Evolutionary conservation across 768 basidiomycete genomes (phyloP).

Genomic region (Nidularia pulvinata): DNA sequence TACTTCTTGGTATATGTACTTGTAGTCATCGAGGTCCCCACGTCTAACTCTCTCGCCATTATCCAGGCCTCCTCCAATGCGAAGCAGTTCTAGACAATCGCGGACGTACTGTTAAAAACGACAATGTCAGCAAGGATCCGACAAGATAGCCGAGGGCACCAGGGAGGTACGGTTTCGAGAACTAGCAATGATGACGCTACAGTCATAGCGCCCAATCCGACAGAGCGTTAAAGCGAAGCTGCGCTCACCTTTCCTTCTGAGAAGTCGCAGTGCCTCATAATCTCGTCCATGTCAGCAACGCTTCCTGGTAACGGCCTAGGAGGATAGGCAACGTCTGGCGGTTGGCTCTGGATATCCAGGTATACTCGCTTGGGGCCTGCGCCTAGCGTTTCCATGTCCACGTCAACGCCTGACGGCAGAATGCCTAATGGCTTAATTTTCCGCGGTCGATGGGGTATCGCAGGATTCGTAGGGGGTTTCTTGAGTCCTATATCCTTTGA

Average conservation of each 20-base stretch:
- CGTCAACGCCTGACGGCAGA: slow-evolving; percentile 40
- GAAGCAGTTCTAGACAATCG: slow-evolving; percentile 89
- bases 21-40: slow-evolving; percentile 74
- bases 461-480: slow-evolving; percentile 62
- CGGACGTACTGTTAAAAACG: slow-evolving; percentile 73
- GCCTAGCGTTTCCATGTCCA: slow-evolving; percentile 55
- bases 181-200: no score
- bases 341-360: slow-evolving; percentile 59
- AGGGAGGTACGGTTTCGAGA: no score
- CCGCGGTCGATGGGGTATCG: slow-evolving; percentile 50
- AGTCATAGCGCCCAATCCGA: no score
- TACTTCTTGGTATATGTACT: slow-evolving; percentile 76
- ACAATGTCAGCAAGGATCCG: no score
- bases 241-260: slow-evolving; percentile 58
- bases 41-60: slow-evolving; percentile 71
- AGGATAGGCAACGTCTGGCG: slow-evolving; percentile 73
- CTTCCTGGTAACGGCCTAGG: slow-evolving; percentile 82
- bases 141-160: not conserved
- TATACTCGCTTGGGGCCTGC: slow-evolving; percentile 77
- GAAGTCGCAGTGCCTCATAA: slow-evolving; percentile 89
- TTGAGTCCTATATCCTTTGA: slow-evolving; percentile 62
- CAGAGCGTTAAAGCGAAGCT: no score
- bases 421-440: slow-evolving; percentile 40
- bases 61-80: slow-evolving; percentile 84
- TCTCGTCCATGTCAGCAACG: slow-evolving; percentile 85